Base-by-base conservation (phyloP, 1,139 yeast species). In the Hyphopichia burtonii region DNA sequence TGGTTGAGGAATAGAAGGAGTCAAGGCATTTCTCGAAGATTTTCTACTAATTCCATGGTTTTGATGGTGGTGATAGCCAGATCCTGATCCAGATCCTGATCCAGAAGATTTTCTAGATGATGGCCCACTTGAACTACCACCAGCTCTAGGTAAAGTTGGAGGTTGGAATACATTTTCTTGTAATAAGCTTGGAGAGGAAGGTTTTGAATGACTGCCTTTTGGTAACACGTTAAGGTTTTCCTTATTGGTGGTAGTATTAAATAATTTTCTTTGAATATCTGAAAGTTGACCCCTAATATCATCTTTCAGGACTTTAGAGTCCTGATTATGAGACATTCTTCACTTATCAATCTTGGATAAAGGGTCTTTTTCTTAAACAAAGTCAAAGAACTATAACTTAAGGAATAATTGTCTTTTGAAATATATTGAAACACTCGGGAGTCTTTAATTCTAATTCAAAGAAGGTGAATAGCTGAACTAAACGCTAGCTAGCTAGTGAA, bases 241-340 rank as follows among this genome's bases (percentile, higher is more conserved):
- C 14, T 44, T 48, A 36, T 46, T 47, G 19, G 49, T 30, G 7
- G 28, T 25, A 12, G 28, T 25, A 37, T 36, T 46, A 39, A 78
- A 74, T 38, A 81, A 61, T 47, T 80, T 68, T 50, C 71, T 73
- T 58, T 82, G 86, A 44, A 82, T 72, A 50, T 80, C 84, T 20
- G 80, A 77, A 42, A 83, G 68, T 56, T 82, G 87, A 36, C 76
- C 74, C 49, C 83, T 70, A 46, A 82, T 71, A 50, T 80, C 85
- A 33, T 64, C 68, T 28, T 48, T 48, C 7, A 17, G 34, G 34
- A 17, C 22, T 11, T 18, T n/a, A 4, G 36, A 33, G 16, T 33
- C 27, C 27, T 19, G 36, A 19, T 33, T 18, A 20, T 33, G 14
- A 33, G 36, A 33, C 36, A 33, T 33, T 18, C 36, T 33, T 33